phyloP scores from a whole-genome alignment of 2,329 filamentous ascomycete genomes.

The Lachnellula arida region DNA sequence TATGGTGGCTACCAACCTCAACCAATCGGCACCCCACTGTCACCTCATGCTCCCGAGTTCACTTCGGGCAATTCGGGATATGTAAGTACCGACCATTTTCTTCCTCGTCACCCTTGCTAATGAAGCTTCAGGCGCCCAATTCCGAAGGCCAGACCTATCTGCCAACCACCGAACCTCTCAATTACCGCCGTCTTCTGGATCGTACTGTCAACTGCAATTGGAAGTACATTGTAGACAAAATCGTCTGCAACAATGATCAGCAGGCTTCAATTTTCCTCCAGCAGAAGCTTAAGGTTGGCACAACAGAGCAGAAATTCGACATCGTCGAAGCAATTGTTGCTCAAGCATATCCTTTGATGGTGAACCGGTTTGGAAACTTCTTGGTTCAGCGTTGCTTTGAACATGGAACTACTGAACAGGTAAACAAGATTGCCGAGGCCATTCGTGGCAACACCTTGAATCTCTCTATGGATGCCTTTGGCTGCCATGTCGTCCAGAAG shows the following conservation, averaged over 20 bases:
- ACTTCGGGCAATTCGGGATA: conserved; percentile 45
- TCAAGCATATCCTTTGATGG: conserved; percentile 92
- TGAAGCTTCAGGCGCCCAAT: conserved; percentile 38
- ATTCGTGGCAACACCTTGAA: conserved; percentile 92
- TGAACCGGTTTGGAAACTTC: conserved; percentile 98
- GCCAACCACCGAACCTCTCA: conserved; percentile 83
- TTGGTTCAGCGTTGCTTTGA: conserved; percentile 98
- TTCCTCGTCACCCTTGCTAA: conserved; percentile 27
- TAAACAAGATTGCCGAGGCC: conserved; percentile 88
- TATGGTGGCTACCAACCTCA: conserved; percentile 43
- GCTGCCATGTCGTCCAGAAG: conserved; percentile 97
- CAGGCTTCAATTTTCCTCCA: conserved; percentile 98
- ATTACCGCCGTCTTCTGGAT: conserved; percentile 92
- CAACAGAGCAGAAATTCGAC: conserved; percentile 90
- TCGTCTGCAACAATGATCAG: conserved; percentile 98
- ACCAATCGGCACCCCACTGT: conserved; percentile 60
- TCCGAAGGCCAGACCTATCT: conserved; percentile 71
- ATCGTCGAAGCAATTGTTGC: conserved; percentile 95
- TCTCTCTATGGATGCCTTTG: conserved; percentile 97
- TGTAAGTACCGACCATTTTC: conserved; percentile 21
- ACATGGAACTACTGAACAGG: conserved; percentile 90
- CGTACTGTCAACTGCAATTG: conserved; percentile 97
- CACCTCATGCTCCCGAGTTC: conserved; percentile 71
- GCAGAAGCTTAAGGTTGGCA: conserved; percentile 97
- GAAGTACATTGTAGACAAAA: conserved; percentile 99